Evolutionary conservation across 192 early-diverging fungal genomes (phyloP), one percentile per base, ranked within the genome.

Genomic region (Podila clonocystis): DNA sequence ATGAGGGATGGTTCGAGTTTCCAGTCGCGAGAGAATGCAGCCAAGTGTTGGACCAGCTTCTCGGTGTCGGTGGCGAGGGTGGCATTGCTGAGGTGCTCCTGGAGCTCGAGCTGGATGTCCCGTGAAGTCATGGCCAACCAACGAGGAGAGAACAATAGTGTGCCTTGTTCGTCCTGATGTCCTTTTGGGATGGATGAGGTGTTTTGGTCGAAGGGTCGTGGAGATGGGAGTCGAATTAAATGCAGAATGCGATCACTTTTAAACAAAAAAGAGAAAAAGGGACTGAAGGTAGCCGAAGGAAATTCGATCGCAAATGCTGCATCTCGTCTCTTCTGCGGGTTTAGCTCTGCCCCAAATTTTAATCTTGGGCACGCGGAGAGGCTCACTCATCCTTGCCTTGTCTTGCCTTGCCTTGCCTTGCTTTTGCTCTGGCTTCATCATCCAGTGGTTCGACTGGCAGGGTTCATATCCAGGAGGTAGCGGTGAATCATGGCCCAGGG

Each of bases 1-100:
- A 73, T 66, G 5, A 80, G 58, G 9, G 66, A 64, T 5, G 77
- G 77, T 49, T 72, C 77, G 62, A 69, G 52, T 50, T 69, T 72
- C 77, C 77, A 80, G 28, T 72, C 77, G 20, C 77, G 70, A 50
- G 77, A 50, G 28, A 80, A 80, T 29, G 65, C 62, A 12, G 61
- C 57, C 20, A 80, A 71, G 67, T 80, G 77, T 11, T 59, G 63
- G 29, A 33, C 29, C 17, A 79, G 59, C 5, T 72, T 65, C 29
- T 79, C 36, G 9, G 50, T 31, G 26, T 36, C 50, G 33, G 65
- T 26, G 0, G 77, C 67, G 12, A 69, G 61, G n/a, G 19, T 68
- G 26, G 77, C 77, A 22, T 73, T 50, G 58, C 50, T 73, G 41
- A 80, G 62, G 60, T 80, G 71, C n/a, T 65, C 77, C 57, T 80